Base-by-base conservation (phyloP, 257 asterid species). In the Nicotiana knightiana region DNA sequence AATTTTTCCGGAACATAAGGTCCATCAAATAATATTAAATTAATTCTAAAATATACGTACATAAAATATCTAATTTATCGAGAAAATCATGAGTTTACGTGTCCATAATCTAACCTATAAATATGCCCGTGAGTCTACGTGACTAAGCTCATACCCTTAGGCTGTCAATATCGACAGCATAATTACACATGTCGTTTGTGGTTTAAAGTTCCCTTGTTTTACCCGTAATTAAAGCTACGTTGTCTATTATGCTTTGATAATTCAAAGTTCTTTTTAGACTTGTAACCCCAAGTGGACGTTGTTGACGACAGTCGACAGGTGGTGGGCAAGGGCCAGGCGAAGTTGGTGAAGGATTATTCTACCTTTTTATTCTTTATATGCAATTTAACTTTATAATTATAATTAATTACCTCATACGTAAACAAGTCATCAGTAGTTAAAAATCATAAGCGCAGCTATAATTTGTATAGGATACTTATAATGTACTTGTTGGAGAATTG, bases 301-400 rank as follows among this genome's bases (percentile, higher is more conserved):
- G 46, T 12, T 65, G 71, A 65, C 30, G 54, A 68, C n/a, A 67
- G 70, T 28, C 32, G 30, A 68, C 24, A 68, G 0, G 1, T 68
- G 77, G 54, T 33, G 75, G 46, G 28, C 5, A 6, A 4, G 15
- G 15, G 26, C 26, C 37, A 9, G 57, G 1, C 10, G n/a, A 39
- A 39, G 18, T 11, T 71, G 78, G 58, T 21, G 59, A 70, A 71
- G 58, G n/a, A 70, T 70, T 39, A 5, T 39, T 68, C 77, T n/a
- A 39, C 16, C 55, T 51, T 51, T 51, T 51, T 51, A 51, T 51
- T 51, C 16, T 51, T 10, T 51, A 51, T 51, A 51, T 51, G 55
- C 55, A 51, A 1, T 37, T 37, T 37, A 37, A 4, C 46, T 51
- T 51, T 3, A 3, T 51, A 51, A 51, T 51, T 3, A 3, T 51